A percentile compares a stretch with the other conserved stretches of the same genome.
phyloP scores from a whole-genome alignment of 768 basidiomycete genomes.

The Leccinum variicolor region DNA sequence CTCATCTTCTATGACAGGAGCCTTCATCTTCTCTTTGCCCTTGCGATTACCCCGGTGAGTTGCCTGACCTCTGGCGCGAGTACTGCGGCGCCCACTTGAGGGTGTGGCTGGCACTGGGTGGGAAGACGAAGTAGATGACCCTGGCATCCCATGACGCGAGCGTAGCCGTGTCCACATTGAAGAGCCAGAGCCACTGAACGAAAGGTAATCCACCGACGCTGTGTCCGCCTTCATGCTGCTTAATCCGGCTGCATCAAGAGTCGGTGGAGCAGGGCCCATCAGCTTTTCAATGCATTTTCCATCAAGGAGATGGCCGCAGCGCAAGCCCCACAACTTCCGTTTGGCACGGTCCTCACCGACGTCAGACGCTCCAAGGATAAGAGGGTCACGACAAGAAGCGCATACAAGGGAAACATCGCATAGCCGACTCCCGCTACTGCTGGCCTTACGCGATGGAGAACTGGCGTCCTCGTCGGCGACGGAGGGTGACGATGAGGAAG shows the following conservation, averaged over 20 bases:
- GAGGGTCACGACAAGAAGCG: constrained; percentile 61
- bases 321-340: constrained; percentile 63
- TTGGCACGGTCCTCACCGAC: constrained; percentile 44
- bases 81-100: constrained; percentile 9
- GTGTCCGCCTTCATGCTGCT: constrained; percentile 12
- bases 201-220: background rate
- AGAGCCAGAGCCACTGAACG: constrained; percentile 21
- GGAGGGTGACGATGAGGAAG: constrained; percentile 30
- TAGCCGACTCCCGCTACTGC: constrained; percentile 23
- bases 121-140: constrained; percentile 2
- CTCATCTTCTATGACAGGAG: constrained; percentile 41
- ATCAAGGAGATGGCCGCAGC: constrained; percentile 78
- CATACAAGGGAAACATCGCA: constrained; percentile 55
- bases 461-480: constrained; percentile 46
- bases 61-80: background rate
- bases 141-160: constrained; percentile 33
- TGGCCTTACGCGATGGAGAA: constrained; percentile 16
- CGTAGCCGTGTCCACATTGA: constrained; percentile 60
- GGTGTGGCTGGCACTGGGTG: constrained; percentile 2
- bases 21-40: constrained; percentile 34
- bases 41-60: constrained; percentile 24
- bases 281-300: constrained; percentile 68
- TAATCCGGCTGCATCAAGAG: constrained; percentile 7
- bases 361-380: constrained; percentile 50
- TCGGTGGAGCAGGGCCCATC: constrained; percentile 40